A percentile compares a stretch with the other conserved stretches of the same genome.
These are phyloP conservation scores for Protea cynaroides DNA, from an alignment of 164 flowering plant species.

Conservation along the genomic window DNA sequence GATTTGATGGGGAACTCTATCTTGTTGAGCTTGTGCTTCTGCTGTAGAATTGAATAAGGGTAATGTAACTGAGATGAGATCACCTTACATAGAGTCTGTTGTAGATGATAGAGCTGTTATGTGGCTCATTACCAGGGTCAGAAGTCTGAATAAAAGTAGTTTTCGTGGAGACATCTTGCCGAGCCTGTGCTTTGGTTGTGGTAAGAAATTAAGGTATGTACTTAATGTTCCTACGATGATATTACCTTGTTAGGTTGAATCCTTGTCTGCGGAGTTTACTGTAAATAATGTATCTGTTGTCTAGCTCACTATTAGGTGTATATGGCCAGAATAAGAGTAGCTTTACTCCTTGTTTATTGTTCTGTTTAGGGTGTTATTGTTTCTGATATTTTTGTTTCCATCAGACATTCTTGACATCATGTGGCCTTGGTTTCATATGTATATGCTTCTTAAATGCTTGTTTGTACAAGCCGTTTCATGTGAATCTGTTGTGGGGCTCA, in stretches of 20 bases:
- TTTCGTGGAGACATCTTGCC: slow-evolving; percentile 27
- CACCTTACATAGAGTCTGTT: neutral
- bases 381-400: neutral
- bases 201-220: neutral
- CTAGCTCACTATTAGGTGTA: neutral
- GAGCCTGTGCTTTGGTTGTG: slow-evolving; percentile 44
- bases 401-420: neutral
- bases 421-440: neutral
- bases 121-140: neutral
- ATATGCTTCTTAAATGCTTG: neutral
- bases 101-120: neutral
- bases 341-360: neutral
- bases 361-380: neutral
- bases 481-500: neutral
- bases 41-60: neutral
- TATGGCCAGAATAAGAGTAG: too few relatives aligned
- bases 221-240: neutral
- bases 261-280: neutral
- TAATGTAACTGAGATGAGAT: neutral
- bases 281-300: neutral
- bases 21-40: slow-evolving; percentile 57
- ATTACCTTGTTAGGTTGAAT: neutral
- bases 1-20: slow-evolving; percentile 71
- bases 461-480: neutral
- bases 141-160: neutral